phyloP scores from a whole-genome alignment of 257 asterid species.

The Salvia hispanica region DNA sequence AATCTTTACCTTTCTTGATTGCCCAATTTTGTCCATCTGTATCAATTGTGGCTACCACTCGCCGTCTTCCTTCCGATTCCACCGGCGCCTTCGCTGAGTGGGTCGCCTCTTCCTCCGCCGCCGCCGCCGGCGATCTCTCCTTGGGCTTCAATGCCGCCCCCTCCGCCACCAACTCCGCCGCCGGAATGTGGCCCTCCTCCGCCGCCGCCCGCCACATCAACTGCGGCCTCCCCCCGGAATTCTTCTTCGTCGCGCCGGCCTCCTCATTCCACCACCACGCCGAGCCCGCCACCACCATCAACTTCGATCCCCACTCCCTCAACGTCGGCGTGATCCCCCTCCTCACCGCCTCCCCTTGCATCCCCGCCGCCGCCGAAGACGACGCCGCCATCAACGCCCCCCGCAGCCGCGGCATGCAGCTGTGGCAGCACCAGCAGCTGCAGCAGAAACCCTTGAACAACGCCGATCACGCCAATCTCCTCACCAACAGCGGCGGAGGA shows the following conservation, averaged over 20 bases:
- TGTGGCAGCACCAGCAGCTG: constrained; percentile 50
- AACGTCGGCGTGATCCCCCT: constrained; percentile 53
- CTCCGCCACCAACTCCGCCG: constrained; percentile 35
- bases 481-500: constrained; percentile 3
- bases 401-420: constrained; percentile 45
- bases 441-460: constrained; percentile 34
- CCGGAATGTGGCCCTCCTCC: constrained; percentile 59
- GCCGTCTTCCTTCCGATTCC: constrained; percentile 55
- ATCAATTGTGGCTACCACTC: constrained; percentile 70
- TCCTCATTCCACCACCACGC: constrained; percentile 45
- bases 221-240: constrained; percentile 62
- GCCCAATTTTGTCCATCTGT: constrained; percentile 5
- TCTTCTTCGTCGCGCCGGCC: constrained; percentile 73
- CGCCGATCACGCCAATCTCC: constrained; percentile 31
- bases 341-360: constrained; percentile 53
- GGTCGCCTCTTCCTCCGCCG: constrained; percentile 54
- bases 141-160: constrained; percentile 75
- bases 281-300: constrained; percentile 42
- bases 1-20: constrained; percentile 18
- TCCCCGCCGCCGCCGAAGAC: constrained; percentile 27
- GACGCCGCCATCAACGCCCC: constrained; percentile 14
- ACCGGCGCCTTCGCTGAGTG: constrained; percentile 67
- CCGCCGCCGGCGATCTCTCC: constrained; percentile 63
- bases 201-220: constrained; percentile 55
- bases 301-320: constrained; percentile 53